phyloP scores from a whole-genome alignment of 1,284 basidiomycete species.

The Apiotrichum sp. region DNA sequence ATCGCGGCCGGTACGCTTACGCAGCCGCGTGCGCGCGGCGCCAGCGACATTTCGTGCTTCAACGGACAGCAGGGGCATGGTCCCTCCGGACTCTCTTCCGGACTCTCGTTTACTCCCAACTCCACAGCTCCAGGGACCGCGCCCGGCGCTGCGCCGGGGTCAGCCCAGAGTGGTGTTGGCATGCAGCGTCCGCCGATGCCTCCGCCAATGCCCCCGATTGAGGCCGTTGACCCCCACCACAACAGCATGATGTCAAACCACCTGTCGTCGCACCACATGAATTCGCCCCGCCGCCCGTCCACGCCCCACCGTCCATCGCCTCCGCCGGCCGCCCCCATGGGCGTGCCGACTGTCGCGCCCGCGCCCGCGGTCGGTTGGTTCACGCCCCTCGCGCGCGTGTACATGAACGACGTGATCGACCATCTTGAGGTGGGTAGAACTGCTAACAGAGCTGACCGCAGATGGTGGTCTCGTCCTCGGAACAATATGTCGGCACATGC shows the following conservation, averaged over 20 bases:
- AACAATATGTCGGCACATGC: slow-evolving; percentile 43
- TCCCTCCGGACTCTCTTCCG: background rate
- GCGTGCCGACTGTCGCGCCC: background rate
- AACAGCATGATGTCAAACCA: slow-evolving; percentile 1
- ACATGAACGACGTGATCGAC: slow-evolving; percentile 44
- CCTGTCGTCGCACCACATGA: background rate
- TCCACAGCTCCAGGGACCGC: background rate
- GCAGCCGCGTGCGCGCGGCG: background rate
- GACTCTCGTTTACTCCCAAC: too few species aligned
- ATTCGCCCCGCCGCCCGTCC: background rate
- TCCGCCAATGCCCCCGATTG: too few species aligned
- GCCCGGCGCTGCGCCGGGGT: slow-evolving; percentile 1
- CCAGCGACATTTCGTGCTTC: background rate
- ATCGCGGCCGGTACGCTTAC: slow-evolving; percentile 23
- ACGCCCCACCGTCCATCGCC: background rate
- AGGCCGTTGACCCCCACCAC: slow-evolving; percentile 5
- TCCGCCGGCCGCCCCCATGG: background rate
- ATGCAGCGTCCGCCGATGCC: background rate
- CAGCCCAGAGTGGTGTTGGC: background rate
- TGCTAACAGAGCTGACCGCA: slow-evolving; percentile 2
- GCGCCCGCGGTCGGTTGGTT: slow-evolving; percentile 29
- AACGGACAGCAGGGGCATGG: background rate
- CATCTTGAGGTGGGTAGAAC: slow-evolving; percentile 35
- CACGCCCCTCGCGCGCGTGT: slow-evolving; percentile 37
- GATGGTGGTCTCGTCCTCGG: slow-evolving; percentile 38